phyloP scores from a whole-genome alignment of 2,329 filamentous ascomycete species.

The Calycina herbarum region DNA sequence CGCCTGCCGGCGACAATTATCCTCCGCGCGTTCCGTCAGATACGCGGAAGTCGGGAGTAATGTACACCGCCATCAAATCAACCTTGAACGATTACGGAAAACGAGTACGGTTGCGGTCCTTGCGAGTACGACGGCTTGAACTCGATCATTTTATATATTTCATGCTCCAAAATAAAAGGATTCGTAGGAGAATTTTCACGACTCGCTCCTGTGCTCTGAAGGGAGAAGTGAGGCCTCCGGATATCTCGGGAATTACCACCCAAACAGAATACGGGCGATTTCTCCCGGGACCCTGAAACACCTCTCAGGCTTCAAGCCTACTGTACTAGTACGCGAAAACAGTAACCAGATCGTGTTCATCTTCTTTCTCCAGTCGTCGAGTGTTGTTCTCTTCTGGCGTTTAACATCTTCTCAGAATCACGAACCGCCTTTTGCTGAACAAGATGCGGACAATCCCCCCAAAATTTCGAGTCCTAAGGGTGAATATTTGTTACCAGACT shows the following conservation, averaged over 20 bases:
- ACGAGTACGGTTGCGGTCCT: background rate
- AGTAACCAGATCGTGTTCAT: background rate
- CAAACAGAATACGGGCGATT: background rate
- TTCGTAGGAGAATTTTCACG: background rate
- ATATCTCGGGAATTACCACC: background rate
- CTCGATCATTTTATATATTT: background rate
- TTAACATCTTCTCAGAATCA: background rate
- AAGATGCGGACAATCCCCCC: too few species aligned
- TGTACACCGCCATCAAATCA: background rate
- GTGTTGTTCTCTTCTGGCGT: background rate
- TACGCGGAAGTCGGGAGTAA: background rate
- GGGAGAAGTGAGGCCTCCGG: background rate
- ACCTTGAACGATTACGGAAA: background rate
- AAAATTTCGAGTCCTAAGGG: too few species aligned
- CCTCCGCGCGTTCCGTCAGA: conserved; percentile 1
- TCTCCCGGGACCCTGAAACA: background rate
- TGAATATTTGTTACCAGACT: too few species aligned
- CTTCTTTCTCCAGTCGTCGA: background rate
- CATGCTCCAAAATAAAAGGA: background rate
- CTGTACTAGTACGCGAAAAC: too few species aligned
- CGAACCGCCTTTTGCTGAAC: background rate
- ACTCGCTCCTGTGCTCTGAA: too few species aligned
- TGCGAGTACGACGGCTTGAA: background rate
- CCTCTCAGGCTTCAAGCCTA: background rate
- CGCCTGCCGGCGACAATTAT: background rate